Conservation (phyloP, 2,329 filamentous ascomycete species). For the Albifimbria verrucaria region DNA sequence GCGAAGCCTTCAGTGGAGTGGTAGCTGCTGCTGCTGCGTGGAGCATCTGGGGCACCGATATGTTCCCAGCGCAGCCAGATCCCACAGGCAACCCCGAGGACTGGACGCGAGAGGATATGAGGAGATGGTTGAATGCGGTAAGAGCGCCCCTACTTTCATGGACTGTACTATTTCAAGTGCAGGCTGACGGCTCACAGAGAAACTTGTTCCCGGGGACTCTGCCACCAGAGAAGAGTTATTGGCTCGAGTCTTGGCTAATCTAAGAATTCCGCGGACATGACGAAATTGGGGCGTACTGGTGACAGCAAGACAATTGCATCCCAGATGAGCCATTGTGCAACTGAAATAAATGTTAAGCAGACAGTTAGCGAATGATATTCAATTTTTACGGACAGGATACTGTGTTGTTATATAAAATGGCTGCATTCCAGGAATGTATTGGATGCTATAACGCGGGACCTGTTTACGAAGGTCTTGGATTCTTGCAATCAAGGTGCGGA, state of each 20-base stretch:
- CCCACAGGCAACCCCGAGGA: constrained; percentile 68
- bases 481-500: too few relatives aligned
- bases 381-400: too few relatives aligned
- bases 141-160: constrained; percentile 9
- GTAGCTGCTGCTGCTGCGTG: constrained; percentile 78
- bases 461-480: too few relatives aligned
- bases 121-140: constrained; percentile 78
- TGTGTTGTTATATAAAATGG: too few relatives aligned
- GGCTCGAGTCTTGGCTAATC: constrained; percentile 43
- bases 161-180: background rate
- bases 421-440: too few relatives aligned
- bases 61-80: constrained; percentile 73
- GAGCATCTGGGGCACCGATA: constrained; percentile 80
- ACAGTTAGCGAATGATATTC: too few relatives aligned
- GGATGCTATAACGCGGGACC: too few relatives aligned
- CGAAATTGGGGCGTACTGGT: background rate
- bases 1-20: constrained; percentile 71
- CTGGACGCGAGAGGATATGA: constrained; percentile 80
- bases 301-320: too few relatives aligned
- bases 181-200: constrained; percentile 27
- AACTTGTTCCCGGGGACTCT: constrained; percentile 39
- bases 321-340: too few relatives aligned
- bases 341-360: too few relatives aligned
- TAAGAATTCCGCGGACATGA: constrained; percentile 36
- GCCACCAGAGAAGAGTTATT: constrained; percentile 45